Evolutionary conservation across 345 rosid genomes (phyloP), one percentile per base, ranked within the genome.

Genomic region (Chamaenerion angustifolium): DNA sequence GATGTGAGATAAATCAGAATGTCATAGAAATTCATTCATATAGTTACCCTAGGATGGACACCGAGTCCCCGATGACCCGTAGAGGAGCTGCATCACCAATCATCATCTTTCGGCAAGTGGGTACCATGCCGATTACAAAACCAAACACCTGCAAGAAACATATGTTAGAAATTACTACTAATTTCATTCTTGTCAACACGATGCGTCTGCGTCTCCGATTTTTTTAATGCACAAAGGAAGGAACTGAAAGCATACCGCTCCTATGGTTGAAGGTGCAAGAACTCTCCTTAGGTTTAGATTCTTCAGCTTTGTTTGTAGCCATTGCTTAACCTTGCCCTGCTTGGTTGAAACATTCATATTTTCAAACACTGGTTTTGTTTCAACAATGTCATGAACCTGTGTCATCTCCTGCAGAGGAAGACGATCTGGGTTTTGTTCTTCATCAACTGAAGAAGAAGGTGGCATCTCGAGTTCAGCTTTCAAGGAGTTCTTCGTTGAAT

Each of bases 251-350:
- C 5, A 44, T 44, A 75, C 76, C 56, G 69, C 76, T 61, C 58
- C 80, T 15, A 35, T 62, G 14, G 69, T 75, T 42, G 74, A 68
- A 25, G 80, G 80, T 3, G 80, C 69, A 48, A 75, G 54, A 16
- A 71, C 7, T 23, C 31, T 51, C 50, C 52, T 57, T 13, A 66
- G 64, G 55, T 65, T 63, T 49, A 65, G 45, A 44, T 65, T 52
- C 23, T 12, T 48, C 55, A 48, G 40, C 11, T 60, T 17, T 10
- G 8, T 47, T 42, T 43, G 14, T 12, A 63, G 45, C 10, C 48
- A 43, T 58, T 17, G 47, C 46, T 43, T 67, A 3, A 51, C 23
- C 66, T 58, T 67, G 6, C 42, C 57, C 25, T 2, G 25, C 0
- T 21, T 21, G 25, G 25, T 21, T 2, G 25, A n/a, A n/a, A n/a